phyloP scores from a whole-genome alignment of 2,329 filamentous ascomycete species.

The Trichoderma hamatum region DNA sequence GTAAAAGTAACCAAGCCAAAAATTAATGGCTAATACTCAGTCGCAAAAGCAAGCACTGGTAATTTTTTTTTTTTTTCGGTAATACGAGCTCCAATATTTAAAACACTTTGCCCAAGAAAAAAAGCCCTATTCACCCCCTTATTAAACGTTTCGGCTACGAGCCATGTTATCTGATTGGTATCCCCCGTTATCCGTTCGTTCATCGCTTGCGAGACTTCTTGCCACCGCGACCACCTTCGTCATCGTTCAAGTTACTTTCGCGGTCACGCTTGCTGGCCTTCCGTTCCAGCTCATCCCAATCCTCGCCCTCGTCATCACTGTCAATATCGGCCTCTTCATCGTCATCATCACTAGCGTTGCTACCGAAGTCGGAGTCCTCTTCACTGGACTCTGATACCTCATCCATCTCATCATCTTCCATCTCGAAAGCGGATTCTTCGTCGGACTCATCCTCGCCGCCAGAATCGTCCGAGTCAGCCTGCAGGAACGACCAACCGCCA shows the following conservation, averaged over 20 bases:
- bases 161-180: slow-evolving; percentile 5
- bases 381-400: slow-evolving; percentile 76
- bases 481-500: slow-evolving; percentile 92
- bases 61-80: slow-evolving; percentile 19
- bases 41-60: not conserved
- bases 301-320: slow-evolving; percentile 77
- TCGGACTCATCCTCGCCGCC: slow-evolving; percentile 76
- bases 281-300: slow-evolving; percentile 93
- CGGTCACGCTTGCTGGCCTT: slow-evolving; percentile 87
- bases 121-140: not conserved
- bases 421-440: slow-evolving; percentile 91
- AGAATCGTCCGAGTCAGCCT: slow-evolving; percentile 84
- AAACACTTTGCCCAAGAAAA: slow-evolving; percentile 9
- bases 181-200: slow-evolving; percentile 15
- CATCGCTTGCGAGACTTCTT: slow-evolving; percentile 53
- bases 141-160: slow-evolving; percentile 7
- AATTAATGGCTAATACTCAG: not conserved
- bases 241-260: slow-evolving; percentile 50
- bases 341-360: slow-evolving; percentile 80
- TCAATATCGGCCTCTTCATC: slow-evolving; percentile 71
- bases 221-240: slow-evolving; percentile 70
- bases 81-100: slow-evolving; percentile 17
- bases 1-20: not conserved
- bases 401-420: slow-evolving; percentile 82
- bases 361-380: slow-evolving; percentile 91